Evolutionary conservation across 768 basidiomycete genomes (phyloP), one percentile per base, ranked within the genome.

Genomic region (Tricholoma matsutake): DNA sequence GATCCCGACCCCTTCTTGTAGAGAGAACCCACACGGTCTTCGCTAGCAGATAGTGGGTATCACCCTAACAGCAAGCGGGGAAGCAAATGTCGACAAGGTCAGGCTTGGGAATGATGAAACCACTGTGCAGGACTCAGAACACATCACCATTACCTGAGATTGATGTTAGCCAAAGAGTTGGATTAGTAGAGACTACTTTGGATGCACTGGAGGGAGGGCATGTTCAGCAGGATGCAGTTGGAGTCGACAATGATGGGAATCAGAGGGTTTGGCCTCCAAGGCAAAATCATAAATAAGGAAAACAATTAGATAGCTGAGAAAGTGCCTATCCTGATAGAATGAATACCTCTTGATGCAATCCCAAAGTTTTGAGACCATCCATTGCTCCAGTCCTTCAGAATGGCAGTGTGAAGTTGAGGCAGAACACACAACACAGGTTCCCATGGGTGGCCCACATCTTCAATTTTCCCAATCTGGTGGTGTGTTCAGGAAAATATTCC

Each of bases 121-220:
- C 11, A 54, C 52, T 54, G 28, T 54, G 52, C 52, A 54, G n/a
- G 52, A 54, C 52, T 32, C 52, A 54, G 29, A 54, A 54, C 52
- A 1, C 29, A 54, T 29, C 29, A 54, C 32, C 28, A 54, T 31
- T 54, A 22, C 52, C 52, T 54, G 25, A 14, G 52, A 54, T 54
- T 54, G 52, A 54, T 54, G 52, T 54, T 31, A 32, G 52, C 28
- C 52, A 54, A 54, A 20, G 28, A 54, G 52, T 54, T 54, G 28
- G 52, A 54, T 54, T 32, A 54, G 52, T 54, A 54, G 52, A 54
- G 52, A 54, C 52, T 54, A 54, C 28, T 29, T 54, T 54, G 28
- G 52, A 54, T 54, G 52, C 52, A 54, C 52, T 54, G 52, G 52
- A 54, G 16, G 52, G 52, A 54, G 52, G 52, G 52, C 52, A 54